Evolutionary conservation across 768 basidiomycete genomes (phyloP), one percentile per base, ranked within the genome.

Genomic region (Suillus variegatus): DNA sequence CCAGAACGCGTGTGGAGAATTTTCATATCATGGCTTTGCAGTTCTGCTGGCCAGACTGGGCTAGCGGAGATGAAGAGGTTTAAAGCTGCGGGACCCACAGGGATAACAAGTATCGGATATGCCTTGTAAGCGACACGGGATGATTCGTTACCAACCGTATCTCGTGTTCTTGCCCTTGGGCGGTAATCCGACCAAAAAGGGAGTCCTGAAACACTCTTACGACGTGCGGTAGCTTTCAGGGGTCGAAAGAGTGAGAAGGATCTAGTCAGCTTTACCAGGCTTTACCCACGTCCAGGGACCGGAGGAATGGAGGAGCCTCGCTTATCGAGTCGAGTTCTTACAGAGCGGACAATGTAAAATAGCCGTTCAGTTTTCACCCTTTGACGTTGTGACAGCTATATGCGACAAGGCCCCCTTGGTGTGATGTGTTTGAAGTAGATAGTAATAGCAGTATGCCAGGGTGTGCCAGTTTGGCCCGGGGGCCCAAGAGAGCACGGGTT

Each of bases 281-380:
- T 44, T 44, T 60, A 60, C 57, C 57, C 40, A 60, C 40, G 57
- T 28, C 28, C 57, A 60, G 57, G 57, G 41, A 60, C 57, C 57
- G 57, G 57, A 60, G 40, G 2, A 57, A 57, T 22, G 36, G 20
- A 38, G 56, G 8, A 57, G 14, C 36, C n/a, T 40, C 56, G n/a
- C 51, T 28, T 32, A 54, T 18, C 52, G 52, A 54, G 52, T 32
- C 18, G 18, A 25, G 13, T 49, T 22, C 22, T 49, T 49, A 25
- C 22, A 51, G 51, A 52, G 52, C 18, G 28, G 28, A 54, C 28
- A 32, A 54, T 41, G 38, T 58, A 22, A 58, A 38, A 28, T 58
- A 25, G 14, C 9, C 22, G 14, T 41, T 28, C 25, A 28, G 57
- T 9, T 41, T 58, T 58, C 38, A 58, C n/a, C 9, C 22, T 40